phyloP scores from a whole-genome alignment of 495 filamentous ascomycete genomes.

The Hyaloscypha bicolor region DNA sequence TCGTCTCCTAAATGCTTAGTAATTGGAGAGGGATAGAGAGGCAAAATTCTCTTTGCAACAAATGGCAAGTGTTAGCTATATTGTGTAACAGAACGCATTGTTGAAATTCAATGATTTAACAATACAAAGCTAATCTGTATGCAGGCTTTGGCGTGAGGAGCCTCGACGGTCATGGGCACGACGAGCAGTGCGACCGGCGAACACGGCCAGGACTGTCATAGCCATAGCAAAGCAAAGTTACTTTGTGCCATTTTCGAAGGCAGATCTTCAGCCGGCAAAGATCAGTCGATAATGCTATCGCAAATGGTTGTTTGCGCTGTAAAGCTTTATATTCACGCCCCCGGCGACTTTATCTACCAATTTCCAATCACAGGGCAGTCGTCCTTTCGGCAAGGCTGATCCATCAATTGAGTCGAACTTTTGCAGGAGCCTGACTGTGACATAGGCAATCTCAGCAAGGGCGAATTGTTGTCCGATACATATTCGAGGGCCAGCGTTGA shows the following conservation, averaged over 20 bases:
- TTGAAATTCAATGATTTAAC: constrained; percentile 20
- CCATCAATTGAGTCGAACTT: constrained; percentile 53
- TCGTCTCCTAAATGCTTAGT: constrained; percentile 14
- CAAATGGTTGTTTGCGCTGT: constrained; percentile 31
- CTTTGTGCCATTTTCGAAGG: constrained; percentile 27
- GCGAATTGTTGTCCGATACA: constrained; percentile 57
- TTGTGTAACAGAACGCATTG: constrained; percentile 13
- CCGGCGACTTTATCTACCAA: constrained; percentile 36
- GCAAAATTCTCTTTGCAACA: constrained; percentile 21
- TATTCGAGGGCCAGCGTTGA: constrained; percentile 62
- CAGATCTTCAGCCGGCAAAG: constrained; percentile 25
- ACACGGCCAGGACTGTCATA: constrained; percentile 18
- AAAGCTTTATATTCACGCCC: constrained; percentile 37
- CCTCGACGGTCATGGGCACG: constrained; percentile 7
- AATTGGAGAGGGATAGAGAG: constrained; percentile 18
- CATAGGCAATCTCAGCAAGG: constrained; percentile 57
- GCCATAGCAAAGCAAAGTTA: constrained; percentile 28
- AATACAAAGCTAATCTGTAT: too few relatives aligned
- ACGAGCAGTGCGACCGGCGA: constrained; percentile 4
- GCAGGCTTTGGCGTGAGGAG: constrained; percentile 6
- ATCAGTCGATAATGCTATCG: constrained; percentile 28
- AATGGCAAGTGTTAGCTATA: constrained; percentile 16
- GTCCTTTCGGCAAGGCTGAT: constrained; percentile 33
- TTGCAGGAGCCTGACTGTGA: constrained; percentile 64
- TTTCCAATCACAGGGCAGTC: constrained; percentile 38